Conservation (phyloP, 352 stramenopile genomes). For the Phytophthora brassicae region DNA sequence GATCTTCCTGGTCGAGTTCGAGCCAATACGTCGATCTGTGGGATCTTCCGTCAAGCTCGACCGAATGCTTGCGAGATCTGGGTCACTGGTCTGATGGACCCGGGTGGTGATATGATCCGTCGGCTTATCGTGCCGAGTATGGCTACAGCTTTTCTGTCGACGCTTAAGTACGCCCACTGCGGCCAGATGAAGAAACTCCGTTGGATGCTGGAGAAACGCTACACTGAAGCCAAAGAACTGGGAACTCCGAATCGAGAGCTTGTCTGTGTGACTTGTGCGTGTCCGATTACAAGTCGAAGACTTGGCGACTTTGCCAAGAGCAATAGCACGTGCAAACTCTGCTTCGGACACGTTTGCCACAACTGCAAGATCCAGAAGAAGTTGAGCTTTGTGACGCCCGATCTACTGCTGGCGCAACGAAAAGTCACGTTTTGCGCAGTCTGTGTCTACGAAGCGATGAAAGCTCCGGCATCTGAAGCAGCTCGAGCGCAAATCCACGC, state of each 20-base stretch:
- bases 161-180: conserved; percentile 40
- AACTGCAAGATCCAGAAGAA: conserved; percentile 40
- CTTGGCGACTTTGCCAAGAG: conserved; percentile 33
- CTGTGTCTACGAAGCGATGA: conserved; percentile 34
- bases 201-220: conserved; percentile 40
- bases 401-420: conserved; percentile 29
- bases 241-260: conserved; percentile 29
- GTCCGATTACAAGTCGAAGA: conserved; percentile 21
- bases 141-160: conserved; percentile 35
- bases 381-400: conserved; percentile 38
- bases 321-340: conserved; percentile 37
- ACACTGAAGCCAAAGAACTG: conserved; percentile 30
- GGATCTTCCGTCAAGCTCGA: conserved; percentile 36
- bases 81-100: conserved; percentile 37
- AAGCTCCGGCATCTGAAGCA: conserved; percentile 22
- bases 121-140: conserved; percentile 35
- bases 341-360: conserved; percentile 36
- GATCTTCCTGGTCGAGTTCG: conserved; percentile 40
- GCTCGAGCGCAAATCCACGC: conserved; percentile 28
- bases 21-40: conserved; percentile 42
- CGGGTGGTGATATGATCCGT: conserved; percentile 38
- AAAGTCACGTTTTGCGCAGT: conserved; percentile 44
- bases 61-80: conserved; percentile 38
- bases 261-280: conserved; percentile 33
- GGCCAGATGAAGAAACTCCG: conserved; percentile 50